Percentiles rank a stretch among this genome's conserved stretches.
Evolutionary conservation across 2,329 filamentous ascomycete genomes (phyloP).

Genomic region (Byssothecium circinans): DNA sequence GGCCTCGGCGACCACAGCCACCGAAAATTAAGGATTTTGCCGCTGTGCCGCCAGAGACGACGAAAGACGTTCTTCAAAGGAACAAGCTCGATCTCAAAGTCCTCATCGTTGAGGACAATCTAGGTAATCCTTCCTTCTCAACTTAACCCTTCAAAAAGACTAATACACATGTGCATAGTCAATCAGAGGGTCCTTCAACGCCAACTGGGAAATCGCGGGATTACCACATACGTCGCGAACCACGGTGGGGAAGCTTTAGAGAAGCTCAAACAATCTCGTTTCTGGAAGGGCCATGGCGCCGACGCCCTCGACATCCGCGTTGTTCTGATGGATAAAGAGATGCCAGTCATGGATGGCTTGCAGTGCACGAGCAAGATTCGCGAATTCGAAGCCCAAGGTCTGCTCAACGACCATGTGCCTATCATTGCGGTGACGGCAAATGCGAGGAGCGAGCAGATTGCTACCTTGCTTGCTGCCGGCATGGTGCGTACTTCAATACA

Average conservation of each 20-base stretch:
- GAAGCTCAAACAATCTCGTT: slow-evolving; percentile 46
- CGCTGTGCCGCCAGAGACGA: slow-evolving; percentile 12
- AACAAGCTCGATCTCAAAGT: slow-evolving; percentile 32
- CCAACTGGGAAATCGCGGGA: slow-evolving; percentile 53
- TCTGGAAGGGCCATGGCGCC: slow-evolving; percentile 40
- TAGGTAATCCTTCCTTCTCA: slow-evolving; percentile 23
- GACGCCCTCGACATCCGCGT: slow-evolving; percentile 34
- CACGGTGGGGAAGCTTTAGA: slow-evolving; percentile 55
- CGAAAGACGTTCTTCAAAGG: slow-evolving; percentile 11
- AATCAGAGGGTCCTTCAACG: slow-evolving; percentile 54
- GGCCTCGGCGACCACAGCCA: slow-evolving; percentile 14
- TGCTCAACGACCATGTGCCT: slow-evolving; percentile 40
- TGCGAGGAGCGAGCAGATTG: slow-evolving; percentile 45
- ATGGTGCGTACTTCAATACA: slow-evolving; percentile 30
- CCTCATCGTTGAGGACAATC: slow-evolving; percentile 49
- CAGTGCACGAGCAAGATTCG: slow-evolving; percentile 43
- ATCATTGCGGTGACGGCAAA: slow-evolving; percentile 49
- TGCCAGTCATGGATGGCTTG: slow-evolving; percentile 48
- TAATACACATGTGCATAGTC: slow-evolving; percentile 36
- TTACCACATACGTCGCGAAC: slow-evolving; percentile 51
- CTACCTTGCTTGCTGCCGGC: slow-evolving; percentile 40
- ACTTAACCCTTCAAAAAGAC: background rate
- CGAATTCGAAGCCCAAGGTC: slow-evolving; percentile 39
- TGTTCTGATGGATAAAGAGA: slow-evolving; percentile 45
- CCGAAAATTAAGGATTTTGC: slow-evolving; percentile 43